Base-by-base conservation (phyloP, 2,329 filamentous ascomycete genomes). In the Calonectria crousiana region DNA sequence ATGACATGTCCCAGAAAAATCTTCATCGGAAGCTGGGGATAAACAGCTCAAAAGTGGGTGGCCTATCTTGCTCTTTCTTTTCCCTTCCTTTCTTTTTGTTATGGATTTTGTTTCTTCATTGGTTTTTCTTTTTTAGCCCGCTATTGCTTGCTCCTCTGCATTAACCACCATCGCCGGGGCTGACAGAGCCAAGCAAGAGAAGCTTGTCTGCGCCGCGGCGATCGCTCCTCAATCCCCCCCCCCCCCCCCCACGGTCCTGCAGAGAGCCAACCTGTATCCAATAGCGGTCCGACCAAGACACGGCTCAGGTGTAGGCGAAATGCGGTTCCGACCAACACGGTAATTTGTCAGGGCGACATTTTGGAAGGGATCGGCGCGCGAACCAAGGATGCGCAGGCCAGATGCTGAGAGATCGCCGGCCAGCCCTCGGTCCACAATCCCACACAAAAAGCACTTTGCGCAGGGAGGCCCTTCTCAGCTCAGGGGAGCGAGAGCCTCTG, bases 1-100 rank as follows among this genome's bases (percentile, higher is more conserved):
- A 62, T 62, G 56, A 62, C 56, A 62, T 62, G 56, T 62, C 56
- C n/a, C 14, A 62, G 56, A 26, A 62, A 62, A 62, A 18, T 62
- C 56, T 62, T 36, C 56, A 36, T 26, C 34, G 23, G 36, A 16
- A 16, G 9, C 34, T 62, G 56, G 23, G 20, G 36, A 62, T n/a
- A 62, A 30, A 10, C 34, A 28, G 14, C 13, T 23, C n/a, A 41
- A 28, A 62, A 62, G 36, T 41, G 56, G 56, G 23, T 28, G 34
- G 23, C 14, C 56, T n/a, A 62, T 62, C 34, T 14, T 62, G 23
- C 9, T 62, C 26, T 18, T 41, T 62, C 9, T 47, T 47, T 47
- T 47, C 20, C 10, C n/a, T 36, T 36, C 34, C 10, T 36, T 36
- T 38, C 36, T 38, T 38, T 38, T n/a, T 47, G 41, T n/a, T 6